Conservation (phyloP, 345 rosid genomes). For the Combretum micranthum region DNA sequence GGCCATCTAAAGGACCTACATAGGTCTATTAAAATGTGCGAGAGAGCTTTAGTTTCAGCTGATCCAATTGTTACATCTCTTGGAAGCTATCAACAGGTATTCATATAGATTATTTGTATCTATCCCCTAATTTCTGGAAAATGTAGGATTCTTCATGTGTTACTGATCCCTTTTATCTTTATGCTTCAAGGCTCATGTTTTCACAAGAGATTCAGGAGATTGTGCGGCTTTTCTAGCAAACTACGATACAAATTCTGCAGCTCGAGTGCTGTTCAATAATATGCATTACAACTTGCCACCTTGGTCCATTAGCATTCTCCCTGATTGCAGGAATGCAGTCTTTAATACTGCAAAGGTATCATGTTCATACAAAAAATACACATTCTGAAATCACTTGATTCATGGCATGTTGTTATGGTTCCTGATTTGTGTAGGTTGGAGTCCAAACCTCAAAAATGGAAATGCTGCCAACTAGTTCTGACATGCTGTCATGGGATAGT, state of each 20-base stretch:
- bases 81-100: slow-evolving; percentile 78
- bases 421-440: slow-evolving; percentile 52
- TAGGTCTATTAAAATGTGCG: slow-evolving; percentile 89
- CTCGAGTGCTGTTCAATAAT: slow-evolving; percentile 81
- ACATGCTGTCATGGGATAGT: slow-evolving; percentile 75
- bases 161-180: not conserved
- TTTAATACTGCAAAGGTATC: slow-evolving; percentile 95
- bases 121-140: no score
- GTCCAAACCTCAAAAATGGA: slow-evolving; percentile 90
- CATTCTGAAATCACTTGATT: not conserved
- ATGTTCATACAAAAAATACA: not conserved
- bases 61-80: slow-evolving; percentile 81
- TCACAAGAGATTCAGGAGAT: slow-evolving; percentile 66
- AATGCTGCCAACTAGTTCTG: slow-evolving; percentile 64
- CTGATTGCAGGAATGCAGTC: slow-evolving; percentile 93
- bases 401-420: not conserved
- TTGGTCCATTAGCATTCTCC: slow-evolving; percentile 97
- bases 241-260: slow-evolving; percentile 77
- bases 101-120: no score
- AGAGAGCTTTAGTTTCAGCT: slow-evolving; percentile 68
- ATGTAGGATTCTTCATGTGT: no score
- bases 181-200: slow-evolving; percentile 65
- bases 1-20: slow-evolving; percentile 98
- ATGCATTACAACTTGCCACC: slow-evolving; percentile 98
- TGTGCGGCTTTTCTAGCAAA: slow-evolving; percentile 97